phyloP scores from a whole-genome alignment of 1,139 yeast species.

The Geotrichum restrictum region DNA sequence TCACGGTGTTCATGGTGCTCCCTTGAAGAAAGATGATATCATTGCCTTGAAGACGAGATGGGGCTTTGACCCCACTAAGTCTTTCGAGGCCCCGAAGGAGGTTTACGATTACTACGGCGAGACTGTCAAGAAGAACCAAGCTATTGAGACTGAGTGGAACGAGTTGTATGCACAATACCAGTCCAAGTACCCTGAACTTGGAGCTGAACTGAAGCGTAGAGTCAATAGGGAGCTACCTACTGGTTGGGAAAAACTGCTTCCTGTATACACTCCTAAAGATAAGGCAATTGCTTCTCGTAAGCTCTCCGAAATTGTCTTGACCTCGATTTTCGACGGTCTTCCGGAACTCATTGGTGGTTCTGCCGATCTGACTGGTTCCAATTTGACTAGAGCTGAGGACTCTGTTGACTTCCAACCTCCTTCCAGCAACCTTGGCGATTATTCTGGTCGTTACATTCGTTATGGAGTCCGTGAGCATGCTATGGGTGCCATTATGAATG shows the following conservation, averaged over 20 bases:
- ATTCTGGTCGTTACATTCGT: conserved; percentile 90
- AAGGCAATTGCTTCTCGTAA: conserved; percentile 91
- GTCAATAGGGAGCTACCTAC: conserved; percentile 74
- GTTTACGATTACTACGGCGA: conserved; percentile 68
- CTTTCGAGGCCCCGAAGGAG: conserved; percentile 76
- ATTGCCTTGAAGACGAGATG: conserved; percentile 77
- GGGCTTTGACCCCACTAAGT: conserved; percentile 85
- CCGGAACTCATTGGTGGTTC: conserved; percentile 98
- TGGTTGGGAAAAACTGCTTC: conserved; percentile 76
- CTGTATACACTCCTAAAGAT: conserved; percentile 74
- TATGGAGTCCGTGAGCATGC: conserved; percentile 99
- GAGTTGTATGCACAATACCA: conserved; percentile 57
- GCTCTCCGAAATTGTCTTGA: conserved; percentile 79
- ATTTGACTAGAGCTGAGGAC: conserved; percentile 83
- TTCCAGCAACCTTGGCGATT: conserved; percentile 73
- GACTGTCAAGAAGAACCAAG: conserved; percentile 58
- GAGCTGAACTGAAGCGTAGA: conserved; percentile 80
- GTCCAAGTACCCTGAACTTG: conserved; percentile 71
- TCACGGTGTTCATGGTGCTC: conserved; percentile 94
- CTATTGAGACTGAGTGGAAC: conserved; percentile 73
- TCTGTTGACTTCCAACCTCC: conserved; percentile 95
- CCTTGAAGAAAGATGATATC: conserved; percentile 91
- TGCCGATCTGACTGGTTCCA: conserved; percentile 97
- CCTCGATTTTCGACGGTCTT: conserved; percentile 56
- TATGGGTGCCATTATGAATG: conserved; percentile 99